phyloP scores from a whole-genome alignment of 495 filamentous ascomycete genomes.

The Podospora pseudopauciseta region DNA sequence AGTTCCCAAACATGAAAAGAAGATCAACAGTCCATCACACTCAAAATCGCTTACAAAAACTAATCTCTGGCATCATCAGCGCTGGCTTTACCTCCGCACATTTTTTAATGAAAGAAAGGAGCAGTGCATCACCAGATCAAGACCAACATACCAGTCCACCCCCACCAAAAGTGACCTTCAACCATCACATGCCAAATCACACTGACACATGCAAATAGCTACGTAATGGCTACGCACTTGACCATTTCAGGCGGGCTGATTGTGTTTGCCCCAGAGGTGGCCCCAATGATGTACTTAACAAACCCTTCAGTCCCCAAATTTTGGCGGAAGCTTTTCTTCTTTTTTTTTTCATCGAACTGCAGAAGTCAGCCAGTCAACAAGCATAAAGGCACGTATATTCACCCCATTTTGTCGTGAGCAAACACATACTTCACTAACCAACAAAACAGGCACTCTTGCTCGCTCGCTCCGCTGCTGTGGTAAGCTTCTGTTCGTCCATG shows the following conservation, averaged over 20 bases:
- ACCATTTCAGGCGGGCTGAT: too few species aligned
- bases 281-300: neutral
- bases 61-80: neutral
- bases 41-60: neutral
- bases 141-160: neutral
- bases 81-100: neutral
- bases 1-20: neutral
- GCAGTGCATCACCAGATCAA: neutral
- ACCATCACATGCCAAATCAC: too few species aligned
- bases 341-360: neutral
- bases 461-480: neutral
- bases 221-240: too few species aligned
- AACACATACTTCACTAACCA: too few species aligned
- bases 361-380: too few species aligned
- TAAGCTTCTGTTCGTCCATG: too few species aligned
- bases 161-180: neutral
- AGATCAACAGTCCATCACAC: too few species aligned
- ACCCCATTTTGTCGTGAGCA: too few species aligned
- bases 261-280: neutral
- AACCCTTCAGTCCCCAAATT: neutral
- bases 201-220: too few species aligned
- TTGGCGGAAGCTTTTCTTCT: neutral
- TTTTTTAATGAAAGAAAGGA: neutral
- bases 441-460: neutral
- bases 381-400: too few species aligned